Evolutionary conservation across 495 filamentous ascomycete genomes (phyloP), one percentile per base, ranked within the genome.

Genomic region (Penicillium riverlandense): DNA sequence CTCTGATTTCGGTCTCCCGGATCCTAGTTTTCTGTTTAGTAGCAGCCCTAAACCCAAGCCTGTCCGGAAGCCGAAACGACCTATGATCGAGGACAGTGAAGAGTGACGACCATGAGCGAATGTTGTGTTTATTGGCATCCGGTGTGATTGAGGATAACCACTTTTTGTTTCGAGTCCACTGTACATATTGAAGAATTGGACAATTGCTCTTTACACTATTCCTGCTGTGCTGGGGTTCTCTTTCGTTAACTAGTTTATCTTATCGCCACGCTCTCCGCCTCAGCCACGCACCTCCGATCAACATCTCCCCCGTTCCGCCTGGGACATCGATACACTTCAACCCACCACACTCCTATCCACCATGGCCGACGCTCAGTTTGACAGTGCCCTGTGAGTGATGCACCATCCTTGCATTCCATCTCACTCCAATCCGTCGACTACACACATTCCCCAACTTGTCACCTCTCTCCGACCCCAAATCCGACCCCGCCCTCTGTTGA

Each of bases 351-450:
- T 22, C 22, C 22, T 6, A 4, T 22, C 4, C 22, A 69, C 48
- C 51, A 77, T 78, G 74, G 69, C 72, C 33, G 75, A 77, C 50
- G 58, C 62, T 52, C 75, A 77, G 67, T 80, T 79, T 47, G 79
- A 83, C 55, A 79, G 76, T 54, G 79, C 79, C 29, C 76, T 83
- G 79, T 83, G 66, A 71, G 71, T 71, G 33, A 9, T 22, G 32
- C 48, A 22, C 11, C 7, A 2, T 22, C 2, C 10, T 1, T 33
- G 14, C 14, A 29, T 1, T 10, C 13, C 27, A 1, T 38, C 8
- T 11, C 14, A 29, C 38, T 43, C 10, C 16, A 29, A 8, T 22
- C 13, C 8, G 5, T 16, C 7, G 22, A 22, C 22, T 22, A 2
- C 22, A 22, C 22, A 22, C 22, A 22, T 4, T 22, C 22, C 14